Conservation (phyloP, 192 early-diverging fungal genomes). For the Coemansia erecta region DNA sequence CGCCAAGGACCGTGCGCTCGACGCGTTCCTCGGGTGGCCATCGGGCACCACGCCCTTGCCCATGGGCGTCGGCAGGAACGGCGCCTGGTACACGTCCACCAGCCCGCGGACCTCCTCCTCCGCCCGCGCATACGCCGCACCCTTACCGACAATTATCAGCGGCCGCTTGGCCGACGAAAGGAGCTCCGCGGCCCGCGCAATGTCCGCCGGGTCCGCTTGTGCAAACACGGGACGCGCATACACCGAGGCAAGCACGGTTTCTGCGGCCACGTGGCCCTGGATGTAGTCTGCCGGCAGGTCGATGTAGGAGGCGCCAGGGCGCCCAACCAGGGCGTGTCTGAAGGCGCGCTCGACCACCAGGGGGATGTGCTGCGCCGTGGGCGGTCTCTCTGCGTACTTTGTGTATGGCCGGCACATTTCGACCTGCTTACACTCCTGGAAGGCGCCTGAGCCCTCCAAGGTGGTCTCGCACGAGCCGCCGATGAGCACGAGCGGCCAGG, state of each 20-base stretch:
- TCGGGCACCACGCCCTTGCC: conserved; percentile 73
- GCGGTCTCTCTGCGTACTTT: conserved; percentile 60
- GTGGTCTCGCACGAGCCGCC: conserved; percentile 59
- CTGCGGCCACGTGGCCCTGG: conserved; percentile 31
- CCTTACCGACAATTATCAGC: conserved; percentile 72
- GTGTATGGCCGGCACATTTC: conserved; percentile 60
- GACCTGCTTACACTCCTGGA: conserved; percentile 71
- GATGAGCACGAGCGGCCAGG: conserved; percentile 68
- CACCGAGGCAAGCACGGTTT: background rate
- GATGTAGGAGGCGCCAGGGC: conserved; percentile 66
- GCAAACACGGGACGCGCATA: conserved; percentile 24
- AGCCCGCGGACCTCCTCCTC: conserved; percentile 58
- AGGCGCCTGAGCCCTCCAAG: conserved; percentile 62
- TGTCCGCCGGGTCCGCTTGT: conserved; percentile 53
- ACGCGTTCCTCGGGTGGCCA: conserved; percentile 57
- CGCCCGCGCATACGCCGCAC: conserved; percentile 66
- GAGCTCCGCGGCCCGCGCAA: conserved; percentile 46
- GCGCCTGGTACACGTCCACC: conserved; percentile 58
- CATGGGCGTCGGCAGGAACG: conserved; percentile 73
- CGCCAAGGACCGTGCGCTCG: conserved; percentile 64
- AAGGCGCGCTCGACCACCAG: conserved; percentile 57
- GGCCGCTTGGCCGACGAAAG: conserved; percentile 56
- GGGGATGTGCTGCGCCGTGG: conserved; percentile 52
- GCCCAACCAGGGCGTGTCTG: conserved; percentile 51
- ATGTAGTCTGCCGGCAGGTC: conserved; percentile 70